Percentiles rank a stretch among this genome's conserved stretches.
Evolutionary conservation across 2,329 filamentous ascomycete genomes (phyloP).

Genomic region (Drechmeria coniospora): DNA sequence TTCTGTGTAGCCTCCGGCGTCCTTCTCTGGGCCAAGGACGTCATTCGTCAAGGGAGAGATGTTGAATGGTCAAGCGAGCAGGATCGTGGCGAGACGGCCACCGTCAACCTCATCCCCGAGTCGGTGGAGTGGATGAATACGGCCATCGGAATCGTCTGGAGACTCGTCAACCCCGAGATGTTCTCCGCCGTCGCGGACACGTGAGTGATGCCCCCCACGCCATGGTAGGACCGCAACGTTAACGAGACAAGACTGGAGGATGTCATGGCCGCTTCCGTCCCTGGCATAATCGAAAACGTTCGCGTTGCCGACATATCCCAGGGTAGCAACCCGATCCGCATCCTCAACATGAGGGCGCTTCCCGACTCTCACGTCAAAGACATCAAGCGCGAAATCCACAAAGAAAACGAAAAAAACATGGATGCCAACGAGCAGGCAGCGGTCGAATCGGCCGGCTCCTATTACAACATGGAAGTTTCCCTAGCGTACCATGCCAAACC

Average conservation of each 20-base stretch:
- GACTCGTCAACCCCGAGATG: conserved; percentile 88
- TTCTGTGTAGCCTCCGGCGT: conserved; percentile 61
- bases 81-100: conserved; percentile 69
- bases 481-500: conserved; percentile 85
- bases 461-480: conserved; percentile 82
- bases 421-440: conserved; percentile 78
- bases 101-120: conserved; percentile 78
- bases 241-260: conserved; percentile 34
- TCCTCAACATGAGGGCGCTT: conserved; percentile 73
- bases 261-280: conserved; percentile 92
- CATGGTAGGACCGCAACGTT: conserved; percentile 1
- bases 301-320: conserved; percentile 91
- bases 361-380: conserved; percentile 66
- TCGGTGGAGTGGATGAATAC: conserved; percentile 96
- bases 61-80: conserved; percentile 82
- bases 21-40: conserved; percentile 79
- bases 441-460: conserved; percentile 79
- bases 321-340: conserved; percentile 76
- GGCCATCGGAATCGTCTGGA: conserved; percentile 71
- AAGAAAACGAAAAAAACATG: conserved; percentile 64
- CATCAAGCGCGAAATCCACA: conserved; percentile 66
- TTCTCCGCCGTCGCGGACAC: conserved; percentile 86
- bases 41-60: conserved; percentile 67
- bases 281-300: conserved; percentile 82
- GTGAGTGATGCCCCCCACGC: conserved; percentile 9